These are phyloP conservation scores for Meyerozyma athensensis DNA, from an alignment of 1,139 yeast species.

Conservation along the genomic window DNA sequence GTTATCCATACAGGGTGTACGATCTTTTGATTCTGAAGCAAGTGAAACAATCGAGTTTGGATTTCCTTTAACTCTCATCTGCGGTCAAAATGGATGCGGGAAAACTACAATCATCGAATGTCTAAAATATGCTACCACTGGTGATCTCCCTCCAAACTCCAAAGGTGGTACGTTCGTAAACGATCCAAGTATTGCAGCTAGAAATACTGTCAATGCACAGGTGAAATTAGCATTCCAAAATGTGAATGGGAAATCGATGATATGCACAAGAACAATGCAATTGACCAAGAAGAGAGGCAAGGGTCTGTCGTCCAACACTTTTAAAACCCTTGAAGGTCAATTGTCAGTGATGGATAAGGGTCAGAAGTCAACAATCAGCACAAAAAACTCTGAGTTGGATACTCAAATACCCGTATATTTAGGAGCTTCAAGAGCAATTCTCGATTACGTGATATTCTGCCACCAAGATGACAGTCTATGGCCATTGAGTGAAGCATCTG, in stretches of 20 bases:
- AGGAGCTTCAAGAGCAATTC: constrained; percentile 83
- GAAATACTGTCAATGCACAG: constrained; percentile 79
- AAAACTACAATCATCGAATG: constrained; percentile 97
- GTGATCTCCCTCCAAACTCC: constrained; percentile 91
- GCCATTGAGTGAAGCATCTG: constrained; percentile 93
- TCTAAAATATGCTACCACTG: constrained; percentile 89
- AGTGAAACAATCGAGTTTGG: constrained; percentile 89
- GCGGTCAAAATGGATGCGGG: constrained; percentile 98
- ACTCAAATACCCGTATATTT: constrained; percentile 72
- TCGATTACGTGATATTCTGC: constrained; percentile 92
- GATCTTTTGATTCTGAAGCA: constrained; percentile 82
- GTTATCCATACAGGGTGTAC: constrained; percentile 82
- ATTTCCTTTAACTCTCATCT: constrained; percentile 85
- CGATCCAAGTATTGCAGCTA: constrained; percentile 81
- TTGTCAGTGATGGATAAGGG: constrained; percentile 62
- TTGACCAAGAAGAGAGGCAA: constrained; percentile 51
- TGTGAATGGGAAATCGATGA: constrained; percentile 72
- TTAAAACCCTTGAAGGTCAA: constrained; percentile 90
- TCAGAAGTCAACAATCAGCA: constrained; percentile 68
- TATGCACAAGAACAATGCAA: constrained; percentile 81
- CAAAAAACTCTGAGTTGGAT: constrained; percentile 84
- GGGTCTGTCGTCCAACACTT: constrained; percentile 47
- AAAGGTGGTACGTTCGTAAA: constrained; percentile 96
- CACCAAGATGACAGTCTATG: constrained; percentile 97
- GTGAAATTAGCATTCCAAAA: constrained; percentile 82